Conservation (phyloP, 1,139 yeast species). For the Yamadazyma sp. region DNA sequence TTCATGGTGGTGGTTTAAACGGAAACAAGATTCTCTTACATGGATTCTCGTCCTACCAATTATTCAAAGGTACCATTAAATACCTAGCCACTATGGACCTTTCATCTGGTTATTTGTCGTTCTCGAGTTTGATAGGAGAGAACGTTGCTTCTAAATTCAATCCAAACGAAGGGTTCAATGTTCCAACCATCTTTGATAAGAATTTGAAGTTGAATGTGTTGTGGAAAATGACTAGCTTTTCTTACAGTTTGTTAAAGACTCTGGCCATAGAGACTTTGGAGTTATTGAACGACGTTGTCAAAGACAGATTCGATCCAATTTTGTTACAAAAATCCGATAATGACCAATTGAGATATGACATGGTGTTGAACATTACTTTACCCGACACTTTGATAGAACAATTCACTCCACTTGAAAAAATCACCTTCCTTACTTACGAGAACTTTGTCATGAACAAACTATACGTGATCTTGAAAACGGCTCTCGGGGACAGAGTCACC, state of each 20-base stretch:
- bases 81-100: conserved; percentile 80
- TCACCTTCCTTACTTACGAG: conserved; percentile 69
- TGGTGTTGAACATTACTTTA: conserved; percentile 50
- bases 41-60: conserved; percentile 90
- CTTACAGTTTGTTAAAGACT: conserved; percentile 60
- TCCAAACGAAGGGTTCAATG: conserved; percentile 58
- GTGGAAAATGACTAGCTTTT: conserved; percentile 76
- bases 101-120: conserved; percentile 62
- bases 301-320: conserved; percentile 84
- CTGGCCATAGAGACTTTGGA: conserved; percentile 70
- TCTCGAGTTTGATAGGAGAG: conserved; percentile 59
- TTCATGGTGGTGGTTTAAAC: conserved; percentile 79
- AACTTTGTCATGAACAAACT: conserved; percentile 63
- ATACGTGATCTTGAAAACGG: conserved; percentile 56
- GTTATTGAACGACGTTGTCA: conserved; percentile 73
- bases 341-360: conserved; percentile 65
- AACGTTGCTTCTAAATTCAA: conserved; percentile 47
- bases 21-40: conserved; percentile 75
- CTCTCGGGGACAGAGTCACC: conserved; percentile 65
- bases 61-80: conserved; percentile 83
- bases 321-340: conserved; percentile 64
- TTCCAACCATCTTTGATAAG: conserved; percentile 77
- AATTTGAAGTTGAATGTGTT: conserved; percentile 72
- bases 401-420: conserved; percentile 73
- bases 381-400: conserved; percentile 39